These are phyloP conservation scores for Cladosporium phlei DNA, from an alignment of 2,329 filamentous ascomycete genomes.

Conservation along the genomic window DNA sequence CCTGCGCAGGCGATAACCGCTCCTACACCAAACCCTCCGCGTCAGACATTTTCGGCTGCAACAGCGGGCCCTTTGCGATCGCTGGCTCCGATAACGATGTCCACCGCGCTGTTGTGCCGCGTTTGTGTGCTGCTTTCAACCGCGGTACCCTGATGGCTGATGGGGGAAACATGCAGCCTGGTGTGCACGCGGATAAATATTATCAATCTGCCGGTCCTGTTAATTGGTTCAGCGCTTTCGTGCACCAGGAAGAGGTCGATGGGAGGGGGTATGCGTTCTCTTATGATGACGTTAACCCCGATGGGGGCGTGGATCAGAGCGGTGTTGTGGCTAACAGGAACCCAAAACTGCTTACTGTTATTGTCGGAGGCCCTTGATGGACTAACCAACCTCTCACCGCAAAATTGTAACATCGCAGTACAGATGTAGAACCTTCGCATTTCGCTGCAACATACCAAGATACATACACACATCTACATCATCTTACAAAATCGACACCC, in stretches of 20 bases:
- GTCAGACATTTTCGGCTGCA: constrained; percentile 64
- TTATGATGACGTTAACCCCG: constrained; percentile 64
- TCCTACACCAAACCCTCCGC: constrained; percentile 56
- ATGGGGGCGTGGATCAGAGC: constrained; percentile 49
- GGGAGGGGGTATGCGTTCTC: constrained; percentile 62
- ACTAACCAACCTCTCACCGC: neutral
- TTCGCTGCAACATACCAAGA: neutral
- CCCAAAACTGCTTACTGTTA: constrained; percentile 42
- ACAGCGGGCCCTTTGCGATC: constrained; percentile 56
- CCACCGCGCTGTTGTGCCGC: constrained; percentile 59
- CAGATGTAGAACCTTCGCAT: neutral
- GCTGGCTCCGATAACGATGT: constrained; percentile 34
- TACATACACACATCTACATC: neutral
- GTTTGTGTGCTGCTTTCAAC: constrained; percentile 74
- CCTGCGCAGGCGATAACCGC: constrained; percentile 36
- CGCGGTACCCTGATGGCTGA: constrained; percentile 59
- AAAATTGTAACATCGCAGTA: neutral
- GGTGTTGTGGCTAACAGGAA: constrained; percentile 43
- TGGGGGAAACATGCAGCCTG: constrained; percentile 47
- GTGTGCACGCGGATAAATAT: constrained; percentile 36
- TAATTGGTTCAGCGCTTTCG: constrained; percentile 55
- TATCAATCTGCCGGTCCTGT: constrained; percentile 38
- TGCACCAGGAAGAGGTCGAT: constrained; percentile 57
- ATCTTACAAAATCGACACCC: constrained; percentile 1
- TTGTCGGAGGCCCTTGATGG: constrained; percentile 41